Percentiles rank a stretch among this genome's conserved stretches.
phyloP scores from a whole-genome alignment of 495 filamentous ascomycete genomes.

The Neurospora sp. region DNA sequence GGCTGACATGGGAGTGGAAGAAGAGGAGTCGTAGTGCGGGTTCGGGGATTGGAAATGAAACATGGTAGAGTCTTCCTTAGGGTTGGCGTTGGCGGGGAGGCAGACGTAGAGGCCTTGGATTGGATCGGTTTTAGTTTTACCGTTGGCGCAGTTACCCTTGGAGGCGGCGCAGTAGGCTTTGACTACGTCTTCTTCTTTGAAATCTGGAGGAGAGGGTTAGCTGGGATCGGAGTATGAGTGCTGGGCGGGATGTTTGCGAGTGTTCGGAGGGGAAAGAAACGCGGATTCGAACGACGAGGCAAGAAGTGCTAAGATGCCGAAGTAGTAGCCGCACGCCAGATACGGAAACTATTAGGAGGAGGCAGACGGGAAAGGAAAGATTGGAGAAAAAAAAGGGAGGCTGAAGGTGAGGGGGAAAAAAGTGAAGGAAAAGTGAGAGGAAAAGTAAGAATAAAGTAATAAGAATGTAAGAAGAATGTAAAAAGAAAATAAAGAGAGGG shows the following conservation, averaged over 20 bases:
- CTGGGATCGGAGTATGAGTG: not conserved
- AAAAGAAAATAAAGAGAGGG: not conserved
- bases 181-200: constrained; percentile 27
- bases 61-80: constrained; percentile 4
- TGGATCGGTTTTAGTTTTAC: constrained; percentile 29
- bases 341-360: too few relatives aligned
- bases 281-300: too few relatives aligned
- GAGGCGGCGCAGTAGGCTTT: constrained; percentile 31
- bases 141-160: constrained; percentile 25
- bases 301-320: too few relatives aligned
- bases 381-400: too few relatives aligned
- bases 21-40: not conserved
- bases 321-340: too few relatives aligned
- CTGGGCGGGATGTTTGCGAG: too few relatives aligned
- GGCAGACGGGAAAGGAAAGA: too few relatives aligned
- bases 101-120: constrained; percentile 33
- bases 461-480: not conserved
- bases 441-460: not conserved
- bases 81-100: constrained; percentile 17
- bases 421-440: too few relatives aligned
- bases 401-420: too few relatives aligned
- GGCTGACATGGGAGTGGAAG: not conserved
- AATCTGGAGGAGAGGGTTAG: constrained; percentile 18
- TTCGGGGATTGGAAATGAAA: not conserved
- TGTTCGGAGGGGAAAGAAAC: too few relatives aligned